Base-by-base conservation (phyloP, 1,139 yeast species). In the Debaryomycetaceae sp. region DNA sequence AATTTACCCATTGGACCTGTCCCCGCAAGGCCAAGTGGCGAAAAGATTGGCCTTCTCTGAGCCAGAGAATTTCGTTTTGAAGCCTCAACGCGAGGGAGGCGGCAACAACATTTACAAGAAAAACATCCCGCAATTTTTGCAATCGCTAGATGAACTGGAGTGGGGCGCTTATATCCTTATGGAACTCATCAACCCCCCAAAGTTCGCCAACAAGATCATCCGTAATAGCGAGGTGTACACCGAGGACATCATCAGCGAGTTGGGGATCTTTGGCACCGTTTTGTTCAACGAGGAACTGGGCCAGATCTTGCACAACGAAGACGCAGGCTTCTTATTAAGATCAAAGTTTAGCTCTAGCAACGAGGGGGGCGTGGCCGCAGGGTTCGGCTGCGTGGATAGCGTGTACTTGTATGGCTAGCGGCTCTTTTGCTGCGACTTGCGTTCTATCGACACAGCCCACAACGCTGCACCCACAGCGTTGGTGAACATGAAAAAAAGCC, bases 351-450 rank as follows among this genome's bases (percentile, higher is more conserved):
- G 85, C 43, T 65, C 82, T 3, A 83, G 95, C 34, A 79, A 91
- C 56, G 98, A 91, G 62, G 98, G 98, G 30, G 98, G 98, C 23
- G 96, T 91, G 20, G 97, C 97, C 18, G 97, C 98, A 10, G 98
- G 98, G 0, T 91, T 84, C 58, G 98, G 97, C 8, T 88, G 96
- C 56, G 86, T 91, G 32, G 98, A 91, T 56, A 83, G 89, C 46
- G 53, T 74, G 16, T 71, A 71, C 42, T 56, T 75, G 32, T 67
- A 67, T 44, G 55, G 51, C 29, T 29, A 5, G 24, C 28, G 18
- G 19, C 25, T 27, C 18, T 22, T 21, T n/a, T 20, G 18, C 13
- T 10, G 18, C 14, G 7, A 16, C 38, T 38, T 12, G 32, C 27
- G 18, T 39, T 34, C 31, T 18, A 55, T 49, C 20, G 55, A 51